Evolutionary conservation across 495 filamentous ascomycete species (phyloP).

Genomic region (Podospora conica): DNA sequence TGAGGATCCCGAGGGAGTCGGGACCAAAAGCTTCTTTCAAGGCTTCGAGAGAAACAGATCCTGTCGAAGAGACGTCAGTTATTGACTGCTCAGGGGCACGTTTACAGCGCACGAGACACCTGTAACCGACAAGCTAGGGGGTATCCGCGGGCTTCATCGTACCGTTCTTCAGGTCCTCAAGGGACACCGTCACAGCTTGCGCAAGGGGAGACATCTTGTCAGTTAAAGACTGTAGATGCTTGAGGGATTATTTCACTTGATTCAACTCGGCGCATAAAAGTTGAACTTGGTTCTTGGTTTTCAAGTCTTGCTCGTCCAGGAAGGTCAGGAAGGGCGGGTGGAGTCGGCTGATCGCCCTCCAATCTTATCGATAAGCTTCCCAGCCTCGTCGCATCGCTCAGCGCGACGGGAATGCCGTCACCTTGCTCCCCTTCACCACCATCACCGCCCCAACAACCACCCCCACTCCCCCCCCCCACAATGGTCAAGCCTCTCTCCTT

Average conservation of each 20-base stretch:
- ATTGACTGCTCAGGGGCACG: not conserved
- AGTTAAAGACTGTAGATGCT: not conserved
- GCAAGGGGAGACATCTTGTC: constrained; percentile 37
- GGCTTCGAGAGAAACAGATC: constrained; percentile 62
- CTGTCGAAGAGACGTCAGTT: constrained; percentile 24
- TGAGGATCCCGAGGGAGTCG: constrained; percentile 82
- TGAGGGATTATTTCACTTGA: not conserved
- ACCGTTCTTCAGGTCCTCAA: constrained; percentile 49
- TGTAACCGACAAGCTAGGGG: not conserved
- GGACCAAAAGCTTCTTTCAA: constrained; percentile 88
- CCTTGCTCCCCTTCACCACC: not conserved
- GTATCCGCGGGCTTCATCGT: constrained; percentile 5
- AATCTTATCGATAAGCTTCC: not conserved
- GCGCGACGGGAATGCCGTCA: not conserved
- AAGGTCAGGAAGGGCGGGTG: not conserved
- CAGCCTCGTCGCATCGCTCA: not conserved
- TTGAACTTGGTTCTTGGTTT: not conserved
- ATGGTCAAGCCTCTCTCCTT: constrained; percentile 84
- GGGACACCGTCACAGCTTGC: constrained; percentile 46
- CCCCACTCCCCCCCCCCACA: not conserved
- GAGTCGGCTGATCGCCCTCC: not conserved
- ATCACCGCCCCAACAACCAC: not conserved
- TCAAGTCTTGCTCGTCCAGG: not conserved
- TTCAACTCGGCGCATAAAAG: too few relatives aligned
- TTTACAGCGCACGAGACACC: not conserved